Conservation (phyloP, 2,329 filamentous ascomycete genomes). For the Coniochaeta prunicola region DNA sequence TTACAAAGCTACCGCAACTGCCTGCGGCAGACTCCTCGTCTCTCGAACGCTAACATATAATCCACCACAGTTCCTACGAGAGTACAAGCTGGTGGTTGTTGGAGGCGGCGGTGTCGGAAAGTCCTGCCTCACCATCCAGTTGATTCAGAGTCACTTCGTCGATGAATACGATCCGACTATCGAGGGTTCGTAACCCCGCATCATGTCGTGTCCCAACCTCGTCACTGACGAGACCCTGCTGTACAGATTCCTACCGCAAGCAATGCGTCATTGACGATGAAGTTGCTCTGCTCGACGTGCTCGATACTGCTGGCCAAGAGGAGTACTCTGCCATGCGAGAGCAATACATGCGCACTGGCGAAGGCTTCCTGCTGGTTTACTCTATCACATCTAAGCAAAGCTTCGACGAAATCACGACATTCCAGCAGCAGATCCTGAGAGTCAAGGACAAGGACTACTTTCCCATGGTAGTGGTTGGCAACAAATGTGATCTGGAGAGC, state of each 20-base stretch:
- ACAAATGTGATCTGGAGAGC: conserved; percentile 96
- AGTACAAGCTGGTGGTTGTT: conserved; percentile 95
- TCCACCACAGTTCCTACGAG: conserved; percentile 65
- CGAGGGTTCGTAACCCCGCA: conserved; percentile 60
- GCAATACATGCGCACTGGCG: conserved; percentile 99
- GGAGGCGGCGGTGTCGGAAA: conserved; percentile 98
- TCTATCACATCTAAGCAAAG: conserved; percentile 96
- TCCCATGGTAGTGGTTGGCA: conserved; percentile 96
- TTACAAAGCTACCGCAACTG: not conserved
- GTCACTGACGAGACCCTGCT: not conserved
- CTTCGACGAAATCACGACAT: conserved; percentile 97
- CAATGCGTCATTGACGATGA: conserved; percentile 99
- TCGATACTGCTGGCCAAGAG: conserved; percentile 97
- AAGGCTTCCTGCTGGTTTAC: conserved; percentile 96
- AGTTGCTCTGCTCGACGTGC: conserved; percentile 92
- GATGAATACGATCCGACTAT: conserved; percentile 99
- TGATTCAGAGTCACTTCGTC: conserved; percentile 94
- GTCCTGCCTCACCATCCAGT: conserved; percentile 97
- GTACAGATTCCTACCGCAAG: conserved; percentile 95
- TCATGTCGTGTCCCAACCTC: not conserved
- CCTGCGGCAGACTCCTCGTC: not conserved
- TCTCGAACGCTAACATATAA: conserved; percentile 10
- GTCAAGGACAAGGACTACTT: conserved; percentile 99
- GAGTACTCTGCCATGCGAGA: conserved; percentile 99
- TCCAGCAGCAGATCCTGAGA: conserved; percentile 95